Percentiles rank a stretch among this genome's conserved stretches.
Evolutionary conservation across 1,139 yeast species (phyloP).

Genomic region (Blastobotrys indianensis): DNA sequence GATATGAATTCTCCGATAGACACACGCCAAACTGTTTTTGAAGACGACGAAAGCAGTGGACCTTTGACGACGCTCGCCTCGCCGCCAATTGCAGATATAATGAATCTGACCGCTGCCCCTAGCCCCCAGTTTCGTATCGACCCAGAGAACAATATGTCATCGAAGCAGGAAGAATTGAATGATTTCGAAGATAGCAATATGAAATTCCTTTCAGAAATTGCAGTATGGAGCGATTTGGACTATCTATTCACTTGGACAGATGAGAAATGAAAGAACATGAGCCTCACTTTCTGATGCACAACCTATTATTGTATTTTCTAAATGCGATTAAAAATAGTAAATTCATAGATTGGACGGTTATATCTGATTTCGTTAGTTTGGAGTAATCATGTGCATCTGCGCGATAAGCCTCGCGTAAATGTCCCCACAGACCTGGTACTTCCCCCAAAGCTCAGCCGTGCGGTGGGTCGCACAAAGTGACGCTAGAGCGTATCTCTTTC

Average conservation of each 20-base stretch:
- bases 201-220: constrained; percentile 1
- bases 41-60: constrained; percentile 8
- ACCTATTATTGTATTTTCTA: too few species aligned
- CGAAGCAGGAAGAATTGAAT: not conserved
- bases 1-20: constrained; percentile 11
- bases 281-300: too few species aligned
- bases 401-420: too few species aligned
- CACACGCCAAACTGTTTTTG: constrained; percentile 8
- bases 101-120: not conserved
- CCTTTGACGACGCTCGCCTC: constrained; percentile 8
- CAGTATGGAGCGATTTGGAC: constrained; percentile 1
- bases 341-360: too few species aligned
- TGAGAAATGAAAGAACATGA: not conserved
- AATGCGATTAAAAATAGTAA: too few species aligned
- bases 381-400: too few species aligned
- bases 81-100: constrained; percentile 11
- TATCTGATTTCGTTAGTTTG: too few species aligned
- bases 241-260: constrained; percentile 2
- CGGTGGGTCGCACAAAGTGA: too few species aligned
- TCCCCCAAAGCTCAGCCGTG: too few species aligned
- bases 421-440: too few species aligned
- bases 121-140: not conserved
- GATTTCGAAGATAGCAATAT: not conserved
- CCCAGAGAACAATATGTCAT: not conserved
- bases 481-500: too few species aligned